Base-by-base conservation (phyloP, 176 grass and related monocot genomes). In the Olyra latifolia region DNA sequence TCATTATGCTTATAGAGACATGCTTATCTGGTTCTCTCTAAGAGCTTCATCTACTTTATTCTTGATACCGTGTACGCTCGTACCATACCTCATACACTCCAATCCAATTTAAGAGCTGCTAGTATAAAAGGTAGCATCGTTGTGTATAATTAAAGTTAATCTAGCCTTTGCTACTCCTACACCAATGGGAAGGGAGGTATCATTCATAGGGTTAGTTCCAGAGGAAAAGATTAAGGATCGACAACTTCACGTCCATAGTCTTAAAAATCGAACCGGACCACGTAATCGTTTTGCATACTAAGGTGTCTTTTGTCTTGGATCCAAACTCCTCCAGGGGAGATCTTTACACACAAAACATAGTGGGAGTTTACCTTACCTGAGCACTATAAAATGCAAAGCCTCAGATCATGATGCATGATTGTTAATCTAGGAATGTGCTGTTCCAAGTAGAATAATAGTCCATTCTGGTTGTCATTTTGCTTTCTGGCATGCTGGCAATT, bases 401-500 rank as follows among this genome's bases (percentile, higher is more conserved):
- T 59, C 3, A 49, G 29, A 68, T 38, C 65, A 70, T 50, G 29
- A 47, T 61, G 67, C 52, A 61, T 43, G 67, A 67, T 74, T 74
- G 38, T 71, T 69, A 53, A 62, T 80, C 62, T 68, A 45, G 68
- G 69, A 62, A 72, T 53, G 30, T 52, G 64, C 12, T 75, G 57
- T 59, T 44, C 22, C 74, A 14, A 83, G 42, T 54, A 49, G 57
- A 81, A 89, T 77, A 75, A 50, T 85, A n/a, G 39, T 63, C 0
- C 56, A 27, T 70, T 81, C 23, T 71, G 55, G 82, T 77, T 85
- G 78, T 66, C 82, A 77, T 47, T 82, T 82, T 58, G 87, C 77
- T 89, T 82, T 82, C 82, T 58, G 65, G 15, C 64, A 8, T 56
- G 65, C 87, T 89, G 87, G 87, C 78, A 2, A 30, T 25, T 85